Conservation (phyloP, 2,329 filamentous ascomycete species). For the Seiridium cupressi region DNA sequence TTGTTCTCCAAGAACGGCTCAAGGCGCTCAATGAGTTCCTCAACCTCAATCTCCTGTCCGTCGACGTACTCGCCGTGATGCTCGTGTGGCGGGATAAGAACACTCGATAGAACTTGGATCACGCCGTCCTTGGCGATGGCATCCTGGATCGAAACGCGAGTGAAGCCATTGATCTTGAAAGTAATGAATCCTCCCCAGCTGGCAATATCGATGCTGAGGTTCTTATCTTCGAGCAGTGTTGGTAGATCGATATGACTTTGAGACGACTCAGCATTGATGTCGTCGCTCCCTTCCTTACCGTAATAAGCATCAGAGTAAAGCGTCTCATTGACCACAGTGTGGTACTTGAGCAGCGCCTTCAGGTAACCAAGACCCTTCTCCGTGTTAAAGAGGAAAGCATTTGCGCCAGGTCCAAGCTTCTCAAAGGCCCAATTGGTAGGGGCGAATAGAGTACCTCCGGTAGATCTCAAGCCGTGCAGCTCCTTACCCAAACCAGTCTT, state of each 20-base stretch:
- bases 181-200: constrained; percentile 65
- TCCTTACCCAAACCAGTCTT: constrained; percentile 70
- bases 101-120: constrained; percentile 70
- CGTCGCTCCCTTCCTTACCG: constrained; percentile 33
- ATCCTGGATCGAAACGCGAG: constrained; percentile 65
- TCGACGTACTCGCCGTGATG: constrained; percentile 34
- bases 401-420: constrained; percentile 68
- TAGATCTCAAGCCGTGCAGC: constrained; percentile 51
- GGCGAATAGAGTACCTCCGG: constrained; percentile 76
- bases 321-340: constrained; percentile 31
- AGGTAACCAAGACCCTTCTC: constrained; percentile 72
- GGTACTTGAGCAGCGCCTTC: constrained; percentile 56
- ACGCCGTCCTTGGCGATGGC: constrained; percentile 76
- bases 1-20: constrained; percentile 18
- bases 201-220: constrained; percentile 69
- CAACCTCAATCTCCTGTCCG: constrained; percentile 52
- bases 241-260: constrained; percentile 69
- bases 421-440: constrained; percentile 80
- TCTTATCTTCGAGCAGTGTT: constrained; percentile 66
- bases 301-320: constrained; percentile 81
- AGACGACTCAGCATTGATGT: constrained; percentile 34
- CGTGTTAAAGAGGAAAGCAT: constrained; percentile 83
- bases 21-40: constrained; percentile 59
- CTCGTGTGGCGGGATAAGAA: constrained; percentile 74
- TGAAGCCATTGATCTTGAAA: constrained; percentile 75